Base-by-base conservation (phyloP, 2,329 filamentous ascomycete genomes). In the Cryphonectria nitschkei region DNA sequence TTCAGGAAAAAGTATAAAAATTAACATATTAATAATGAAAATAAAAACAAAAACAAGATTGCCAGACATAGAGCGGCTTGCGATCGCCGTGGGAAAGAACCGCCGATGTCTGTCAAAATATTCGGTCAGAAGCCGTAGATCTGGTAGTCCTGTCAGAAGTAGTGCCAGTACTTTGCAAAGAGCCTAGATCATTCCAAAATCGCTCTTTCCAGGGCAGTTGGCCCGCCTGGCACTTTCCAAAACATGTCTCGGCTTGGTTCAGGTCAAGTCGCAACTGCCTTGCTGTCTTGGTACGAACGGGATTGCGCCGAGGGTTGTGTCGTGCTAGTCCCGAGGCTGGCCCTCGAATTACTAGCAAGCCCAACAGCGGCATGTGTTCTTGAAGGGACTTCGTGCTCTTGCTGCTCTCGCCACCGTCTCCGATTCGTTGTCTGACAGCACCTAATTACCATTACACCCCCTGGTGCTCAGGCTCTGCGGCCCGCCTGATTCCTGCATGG, bases 61-160 rank as follows among this genome's bases (percentile, higher is more conserved):
- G 2, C 19, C 19, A n/a, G 46, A 46, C 60, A 39, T n/a, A 43
- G 16, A 11, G 61, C 29, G 16, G 5, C 61, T 46, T 29, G n/a
- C 11, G 26, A 26, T 16, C 39, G 61, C 39, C 5, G 22, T 16
- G n/a, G 61, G 61, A 22, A 26, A 63, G 61, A 63, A 63, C 39
- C 61, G 61, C 37, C 61, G 37, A 63, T 46, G 37, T 16, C 26
- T 26, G 22, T 26, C 22, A 26, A 19, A 26, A 8, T 19, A 29
- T 13, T 63, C 61, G 37, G 61, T 63, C 61, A 63, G 61, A 63
- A 41, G 61, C 61, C 61, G 61, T 46, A 43, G 32, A 43, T 13
- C 22, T 26, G 26, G 26, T 26, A 29, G 37, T 16, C 39, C 22
- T n/a, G 61, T 39, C 34, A 22, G 37, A 26, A 16, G 61, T 29